Percentiles rank a stretch among this genome's conserved stretches.
These are phyloP conservation scores for thale cress (Arabidopsis thaliana) DNA, from an alignment of 345 rosid genomes.

Conservation along the genomic window DNA sequence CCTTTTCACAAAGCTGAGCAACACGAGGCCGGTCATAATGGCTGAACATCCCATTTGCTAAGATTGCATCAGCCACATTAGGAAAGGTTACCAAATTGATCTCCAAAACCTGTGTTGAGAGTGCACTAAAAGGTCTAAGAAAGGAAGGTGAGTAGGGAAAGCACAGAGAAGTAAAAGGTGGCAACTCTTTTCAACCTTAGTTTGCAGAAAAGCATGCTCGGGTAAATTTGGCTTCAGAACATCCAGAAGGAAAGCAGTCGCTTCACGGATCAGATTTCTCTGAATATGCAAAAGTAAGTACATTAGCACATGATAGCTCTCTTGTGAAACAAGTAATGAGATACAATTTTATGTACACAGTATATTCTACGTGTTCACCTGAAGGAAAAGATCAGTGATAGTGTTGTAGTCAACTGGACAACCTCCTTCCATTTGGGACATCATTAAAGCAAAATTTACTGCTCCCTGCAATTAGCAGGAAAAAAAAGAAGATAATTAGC, in stretches of 20 bases:
- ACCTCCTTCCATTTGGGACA: slow-evolving; percentile 99
- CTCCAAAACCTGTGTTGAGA: slow-evolving; percentile 79
- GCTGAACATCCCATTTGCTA: slow-evolving; percentile 99
- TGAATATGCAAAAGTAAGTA: slow-evolving; percentile 39
- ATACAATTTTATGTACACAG: slow-evolving; percentile 8
- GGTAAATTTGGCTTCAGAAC: slow-evolving; percentile 97
- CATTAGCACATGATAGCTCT: slow-evolving; percentile 17
- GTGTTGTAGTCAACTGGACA: slow-evolving; percentile 98
- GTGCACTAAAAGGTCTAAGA: slow-evolving; percentile 34
- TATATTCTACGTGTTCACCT: slow-evolving; percentile 45
- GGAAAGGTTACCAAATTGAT: slow-evolving; percentile 98
- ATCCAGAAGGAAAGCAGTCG: slow-evolving; percentile 97
- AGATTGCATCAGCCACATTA: slow-evolving; percentile 99
- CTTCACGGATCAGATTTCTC: slow-evolving; percentile 99
- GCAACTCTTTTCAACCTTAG: slow-evolving; percentile 65
- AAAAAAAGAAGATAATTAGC: slow-evolving; percentile 9
- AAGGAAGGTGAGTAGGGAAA: slow-evolving; percentile 15
- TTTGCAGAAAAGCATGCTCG: slow-evolving; percentile 90
- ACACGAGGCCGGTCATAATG: slow-evolving; percentile 98
- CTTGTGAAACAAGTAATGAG: slow-evolving; percentile 5
- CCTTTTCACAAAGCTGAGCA: slow-evolving; percentile 99
- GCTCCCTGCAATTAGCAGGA: slow-evolving; percentile 73
- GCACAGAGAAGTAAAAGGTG: slow-evolving; percentile 20
- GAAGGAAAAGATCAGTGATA: slow-evolving; percentile 98
- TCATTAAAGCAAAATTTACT: slow-evolving; percentile 98